phyloP scores from a whole-genome alignment of 768 basidiomycete genomes.

The Fomitopsis pulvina region DNA sequence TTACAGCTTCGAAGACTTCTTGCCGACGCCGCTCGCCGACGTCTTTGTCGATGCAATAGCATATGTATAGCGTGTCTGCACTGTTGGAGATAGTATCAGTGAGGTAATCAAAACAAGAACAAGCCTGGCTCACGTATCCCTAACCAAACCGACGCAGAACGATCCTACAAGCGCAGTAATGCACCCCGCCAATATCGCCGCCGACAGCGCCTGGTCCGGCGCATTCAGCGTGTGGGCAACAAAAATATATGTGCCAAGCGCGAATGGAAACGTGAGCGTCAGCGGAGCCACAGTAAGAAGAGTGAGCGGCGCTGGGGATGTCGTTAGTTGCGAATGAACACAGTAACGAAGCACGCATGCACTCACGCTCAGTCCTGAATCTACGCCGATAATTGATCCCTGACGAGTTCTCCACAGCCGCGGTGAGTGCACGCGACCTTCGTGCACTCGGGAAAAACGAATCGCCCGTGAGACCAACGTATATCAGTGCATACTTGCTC shows the following conservation, averaged over 20 bases:
- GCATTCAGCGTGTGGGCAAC: slow-evolving; percentile 75
- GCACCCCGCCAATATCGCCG: slow-evolving; percentile 69
- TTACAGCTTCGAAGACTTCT: slow-evolving; percentile 51
- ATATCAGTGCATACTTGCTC: slow-evolving; percentile 52
- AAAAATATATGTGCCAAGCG: slow-evolving; percentile 78
- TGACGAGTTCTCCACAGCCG: slow-evolving; percentile 42
- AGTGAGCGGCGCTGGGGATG: slow-evolving; percentile 48
- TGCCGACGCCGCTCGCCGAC: slow-evolving; percentile 41
- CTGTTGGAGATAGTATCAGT: slow-evolving; percentile 22
- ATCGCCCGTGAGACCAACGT: slow-evolving; percentile 51
- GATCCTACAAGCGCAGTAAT: slow-evolving; percentile 77
- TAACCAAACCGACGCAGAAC: slow-evolving; percentile 77
- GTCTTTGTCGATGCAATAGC: slow-evolving; percentile 60
- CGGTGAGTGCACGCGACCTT: slow-evolving; percentile 50
- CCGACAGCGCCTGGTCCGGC: slow-evolving; percentile 67
- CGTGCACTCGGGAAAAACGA: slow-evolving; percentile 45
- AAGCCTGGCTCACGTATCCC: slow-evolving; percentile 53
- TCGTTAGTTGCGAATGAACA: background rate
- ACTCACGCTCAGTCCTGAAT: slow-evolving; percentile 56
- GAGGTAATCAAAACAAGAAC: background rate
- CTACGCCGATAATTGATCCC: slow-evolving; percentile 36
- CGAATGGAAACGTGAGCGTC: slow-evolving; percentile 76
- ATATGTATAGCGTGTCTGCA: slow-evolving; percentile 60
- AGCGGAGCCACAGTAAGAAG: slow-evolving; percentile 73
- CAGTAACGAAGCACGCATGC: background rate